Evolutionary conservation across 1,139 yeast species (phyloP), one percentile per base, ranked within the genome.

Genomic region (Suhomyces terraborum): DNA sequence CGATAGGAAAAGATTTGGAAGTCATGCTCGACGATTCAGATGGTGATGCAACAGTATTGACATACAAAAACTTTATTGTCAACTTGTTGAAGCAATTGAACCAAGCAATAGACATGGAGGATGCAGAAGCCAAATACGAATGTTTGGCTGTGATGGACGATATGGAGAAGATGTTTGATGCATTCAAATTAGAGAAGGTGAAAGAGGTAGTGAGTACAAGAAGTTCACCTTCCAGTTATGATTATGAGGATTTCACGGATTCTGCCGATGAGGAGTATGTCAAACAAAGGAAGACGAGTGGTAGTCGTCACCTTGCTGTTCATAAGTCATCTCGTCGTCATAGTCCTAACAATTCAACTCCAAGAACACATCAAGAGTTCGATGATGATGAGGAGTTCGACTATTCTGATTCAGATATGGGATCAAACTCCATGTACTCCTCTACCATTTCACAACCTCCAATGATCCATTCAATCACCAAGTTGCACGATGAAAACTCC

Each of bases 151-250:
- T 79, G 32, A 78, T 80, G 17, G 73, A 69, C 45, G 84, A 80
- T 52, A 75, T 80, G 67, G 84, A 79, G 51, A 74, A 76, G 52
- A 80, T 80, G 84, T 79, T 78, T 56, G 81, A 78, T 31, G 72
- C 67, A 1, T 71, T 64, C 53, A 71, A 70, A 49, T 49, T 69
- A 32, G 76, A 73, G 40, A 61, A 58, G 33, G 58, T 61, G 14
- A 59, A 55, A 36, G 62, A 59, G 37, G 49, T 46, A 24, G 43
- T 31, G 5, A 17, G 18, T 3, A 28, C 31, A 18, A 36, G 30
- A 22, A 18, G 24, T 27, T 35, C 34, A 13, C 22, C 38, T 6
- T 25, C 20, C 10, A 28, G 20, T 6, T 12, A 35, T 8, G 30
- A 25, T 4, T 28, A 33, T 14, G 27, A 41, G 12, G 35, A 35